Evolutionary conservation across 2,329 filamentous ascomycete species (phyloP).

Genomic region (Calonectria hawksworthii): DNA sequence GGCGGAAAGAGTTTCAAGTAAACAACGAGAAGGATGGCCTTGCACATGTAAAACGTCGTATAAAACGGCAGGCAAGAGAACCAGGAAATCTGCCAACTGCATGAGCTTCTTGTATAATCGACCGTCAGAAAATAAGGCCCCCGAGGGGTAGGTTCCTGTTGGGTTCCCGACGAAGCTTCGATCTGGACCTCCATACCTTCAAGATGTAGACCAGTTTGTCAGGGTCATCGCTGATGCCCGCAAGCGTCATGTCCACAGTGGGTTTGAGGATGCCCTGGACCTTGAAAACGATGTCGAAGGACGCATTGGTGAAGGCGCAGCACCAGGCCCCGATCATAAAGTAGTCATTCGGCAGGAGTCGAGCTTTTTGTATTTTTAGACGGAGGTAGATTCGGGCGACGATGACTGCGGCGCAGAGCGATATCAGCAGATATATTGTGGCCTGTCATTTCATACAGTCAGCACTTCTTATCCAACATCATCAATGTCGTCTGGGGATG

Average conservation of each 20-base stretch:
- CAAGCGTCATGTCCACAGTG: neutral
- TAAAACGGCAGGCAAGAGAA: neutral
- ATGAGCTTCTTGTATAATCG: neutral
- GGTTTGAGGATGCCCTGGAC: neutral
- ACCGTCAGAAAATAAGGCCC: neutral
- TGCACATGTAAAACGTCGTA: neutral
- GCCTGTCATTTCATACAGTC: neutral
- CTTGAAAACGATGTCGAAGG: conserved; percentile 3
- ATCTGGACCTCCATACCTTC: neutral
- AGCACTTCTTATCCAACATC: neutral
- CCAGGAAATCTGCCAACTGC: neutral
- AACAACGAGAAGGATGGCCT: neutral
- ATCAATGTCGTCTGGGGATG: neutral
- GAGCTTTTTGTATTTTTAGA: neutral
- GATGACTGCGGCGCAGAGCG: neutral
- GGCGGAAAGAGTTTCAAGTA: neutral
- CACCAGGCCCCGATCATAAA: neutral
- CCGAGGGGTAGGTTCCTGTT: no score
- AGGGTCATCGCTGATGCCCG: neutral
- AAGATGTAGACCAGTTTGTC: neutral
- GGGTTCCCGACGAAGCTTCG: fast-evolving
- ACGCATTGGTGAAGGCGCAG: conserved; percentile 1
- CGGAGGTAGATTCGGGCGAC: neutral
- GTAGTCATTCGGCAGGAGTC: neutral
- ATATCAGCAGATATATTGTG: neutral